Conservation (phyloP, 1,284 basidiomycete species). For the Puccinia sorghi region DNA sequence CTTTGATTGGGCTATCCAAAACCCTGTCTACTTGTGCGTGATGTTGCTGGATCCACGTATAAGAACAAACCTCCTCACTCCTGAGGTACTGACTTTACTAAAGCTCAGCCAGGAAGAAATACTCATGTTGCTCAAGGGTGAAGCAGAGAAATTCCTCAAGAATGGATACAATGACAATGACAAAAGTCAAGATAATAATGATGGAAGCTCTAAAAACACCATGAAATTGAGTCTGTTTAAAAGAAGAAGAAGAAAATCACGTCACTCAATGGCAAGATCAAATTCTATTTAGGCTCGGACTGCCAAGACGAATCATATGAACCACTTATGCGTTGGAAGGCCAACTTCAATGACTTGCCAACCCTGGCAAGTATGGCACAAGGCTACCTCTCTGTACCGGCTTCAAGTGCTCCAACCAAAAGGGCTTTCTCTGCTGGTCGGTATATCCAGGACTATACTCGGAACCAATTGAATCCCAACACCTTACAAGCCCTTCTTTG, state of each 20-base stretch:
- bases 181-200: neutral
- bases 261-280: neutral
- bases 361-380: conserved; percentile 13
- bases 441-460: neutral
- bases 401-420: neutral
- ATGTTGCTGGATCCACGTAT: neutral
- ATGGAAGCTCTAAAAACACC: neutral
- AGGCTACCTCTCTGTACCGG: conserved; percentile 2
- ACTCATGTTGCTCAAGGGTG: neutral
- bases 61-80: neutral
- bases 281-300: neutral
- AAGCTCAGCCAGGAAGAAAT: neutral
- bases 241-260: conserved; percentile 3
- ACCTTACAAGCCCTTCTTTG: neutral
- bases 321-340: conserved; percentile 9
- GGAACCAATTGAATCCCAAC: neutral
- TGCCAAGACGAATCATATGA: neutral
- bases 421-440: conserved; percentile 7
- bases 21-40: neutral
- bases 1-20: neutral
- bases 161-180: neutral
- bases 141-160: conserved; percentile 1
- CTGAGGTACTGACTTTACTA: neutral
- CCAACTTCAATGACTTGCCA: neutral
- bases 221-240: neutral